Base-by-base conservation (phyloP, 345 rosid species). In the Boechera stricta region DNA sequence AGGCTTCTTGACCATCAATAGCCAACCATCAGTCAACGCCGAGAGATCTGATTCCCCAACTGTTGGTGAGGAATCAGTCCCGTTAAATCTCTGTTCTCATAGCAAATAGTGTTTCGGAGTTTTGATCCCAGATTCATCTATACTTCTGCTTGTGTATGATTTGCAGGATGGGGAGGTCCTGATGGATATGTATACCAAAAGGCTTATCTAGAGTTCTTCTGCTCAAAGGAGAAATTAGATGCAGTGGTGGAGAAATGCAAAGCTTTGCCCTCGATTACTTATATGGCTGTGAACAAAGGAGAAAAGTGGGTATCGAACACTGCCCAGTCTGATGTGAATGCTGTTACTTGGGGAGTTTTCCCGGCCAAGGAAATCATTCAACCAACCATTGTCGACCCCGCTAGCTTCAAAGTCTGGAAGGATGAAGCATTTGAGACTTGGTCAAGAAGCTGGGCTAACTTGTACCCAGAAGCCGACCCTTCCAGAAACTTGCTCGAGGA, bases 1-100 rank as follows among this genome's bases (percentile, higher is more conserved):
- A 78, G 98, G 99, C 69, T 92, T 92, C 87, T 82, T 95, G 74
- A 92, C 97, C 18, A 88, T 92, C 84, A 95, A 95, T 76, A 96
- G 99, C 84, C 99, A 96, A 75, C 98, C 97, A 35, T 91, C 99
- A 10, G 90, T 96, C 78, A 96, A 93, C 35, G 96, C 86, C 0
- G 94, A 89, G 64, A 87, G 78, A 73, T 93, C 99, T 15, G 97
- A 93, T 74, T 87, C 96, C 74, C 83, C 87, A 41, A 44, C 86
- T 57, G 93, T 93, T 45, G 99, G 99, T 76, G 55, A 76, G 69
- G 15, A 65, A 33, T 63, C 8, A 4, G 6, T 53, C 15, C 58
- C 38, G 4, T 55, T 61, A 4, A 13, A 55, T 7, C 39, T 59
- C 11, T 59, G 13, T 15, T 69, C 13, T 52, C 57, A 52, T 61